A percentile compares a stretch with the other conserved stretches of the same genome.
Conservation (phyloP, 805 yeast species). For the Metschnikowia noctiluminum region DNA sequence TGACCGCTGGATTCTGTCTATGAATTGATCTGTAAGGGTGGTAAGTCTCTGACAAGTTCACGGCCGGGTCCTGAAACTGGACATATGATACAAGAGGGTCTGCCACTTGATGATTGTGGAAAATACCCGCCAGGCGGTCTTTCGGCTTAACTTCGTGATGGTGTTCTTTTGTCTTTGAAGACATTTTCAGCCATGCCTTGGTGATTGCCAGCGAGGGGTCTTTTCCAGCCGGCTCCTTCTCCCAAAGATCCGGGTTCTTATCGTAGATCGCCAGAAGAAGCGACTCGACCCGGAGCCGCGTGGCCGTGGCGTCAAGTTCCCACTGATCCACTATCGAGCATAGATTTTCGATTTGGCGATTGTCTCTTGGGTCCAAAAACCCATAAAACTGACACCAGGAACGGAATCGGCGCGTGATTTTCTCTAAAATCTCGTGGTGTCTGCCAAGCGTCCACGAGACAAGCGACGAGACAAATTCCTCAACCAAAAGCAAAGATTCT, state of each 20-base stretch:
- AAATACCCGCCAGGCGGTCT: constrained; percentile 31
- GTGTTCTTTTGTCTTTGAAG: constrained; percentile 18
- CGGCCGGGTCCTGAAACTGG: constrained; percentile 25
- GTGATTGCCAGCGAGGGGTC: constrained; percentile 24
- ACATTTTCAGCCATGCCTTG: constrained; percentile 29
- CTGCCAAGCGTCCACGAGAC: constrained; percentile 37
- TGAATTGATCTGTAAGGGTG: constrained; percentile 23
- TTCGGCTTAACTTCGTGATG: constrained; percentile 26
- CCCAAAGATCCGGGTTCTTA: constrained; percentile 36
- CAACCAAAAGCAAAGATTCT: constrained; percentile 41
- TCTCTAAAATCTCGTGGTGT: constrained; percentile 32
- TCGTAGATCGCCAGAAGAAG: constrained; percentile 26
- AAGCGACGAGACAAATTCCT: constrained; percentile 47
- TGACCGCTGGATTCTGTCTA: neutral
- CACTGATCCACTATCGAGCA: constrained; percentile 33
- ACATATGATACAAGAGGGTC: constrained; percentile 32
- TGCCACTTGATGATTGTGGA: constrained; percentile 26
- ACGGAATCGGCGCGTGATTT: constrained; percentile 27
- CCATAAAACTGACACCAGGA: constrained; percentile 32
- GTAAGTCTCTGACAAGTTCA: constrained; percentile 27
- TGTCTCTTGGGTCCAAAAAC: constrained; percentile 24
- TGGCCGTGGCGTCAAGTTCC: constrained; percentile 35
- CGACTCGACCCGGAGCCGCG: constrained; percentile 37
- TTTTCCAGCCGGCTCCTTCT: constrained; percentile 31
- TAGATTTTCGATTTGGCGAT: neutral